A percentile compares a stretch with the other conserved stretches of the same genome.
Evolutionary conservation across 139 green algal species (phyloP).

Genomic region (Choricystis sp.): DNA sequence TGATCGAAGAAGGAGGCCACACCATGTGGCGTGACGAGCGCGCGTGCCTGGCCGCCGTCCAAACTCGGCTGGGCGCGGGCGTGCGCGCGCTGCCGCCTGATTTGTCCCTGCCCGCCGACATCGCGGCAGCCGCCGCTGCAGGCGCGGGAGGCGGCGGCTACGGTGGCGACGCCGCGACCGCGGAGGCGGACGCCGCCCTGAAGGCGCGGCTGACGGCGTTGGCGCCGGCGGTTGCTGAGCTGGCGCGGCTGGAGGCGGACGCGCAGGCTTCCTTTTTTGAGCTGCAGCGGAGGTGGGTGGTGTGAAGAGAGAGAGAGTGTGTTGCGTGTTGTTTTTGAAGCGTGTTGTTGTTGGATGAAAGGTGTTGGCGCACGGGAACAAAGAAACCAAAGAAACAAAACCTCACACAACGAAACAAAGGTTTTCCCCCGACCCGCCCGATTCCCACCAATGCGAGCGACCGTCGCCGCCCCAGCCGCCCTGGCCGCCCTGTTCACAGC

Average conservation of each 20-base stretch:
- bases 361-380: too few relatives aligned
- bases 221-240: constrained; percentile 26
- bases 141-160: constrained; percentile 15
- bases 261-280: constrained; percentile 45
- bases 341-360: too few relatives aligned
- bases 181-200: constrained; percentile 6
- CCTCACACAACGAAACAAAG: too few relatives aligned
- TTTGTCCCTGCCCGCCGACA: constrained; percentile 32
- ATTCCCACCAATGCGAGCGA: too few relatives aligned
- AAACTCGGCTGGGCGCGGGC: constrained; percentile 30
- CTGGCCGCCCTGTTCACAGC: too few relatives aligned
- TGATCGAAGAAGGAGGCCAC: constrained; percentile 43
- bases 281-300: constrained; percentile 27
- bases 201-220: constrained; percentile 26
- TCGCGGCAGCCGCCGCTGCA: constrained; percentile 13
- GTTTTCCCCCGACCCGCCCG: too few relatives aligned
- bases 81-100: constrained; percentile 32
- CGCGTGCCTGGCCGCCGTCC: constrained; percentile 28
- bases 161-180: constrained; percentile 6
- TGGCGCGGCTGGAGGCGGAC: constrained; percentile 41
- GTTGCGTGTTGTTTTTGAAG: background rate
- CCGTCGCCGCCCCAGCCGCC: too few relatives aligned
- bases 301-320: background rate
- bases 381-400: too few relatives aligned
- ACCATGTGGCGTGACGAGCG: constrained; percentile 62